Evolutionary conservation across 1,284 basidiomycete species (phyloP).

Genomic region (Leccinum subrobustum): DNA sequence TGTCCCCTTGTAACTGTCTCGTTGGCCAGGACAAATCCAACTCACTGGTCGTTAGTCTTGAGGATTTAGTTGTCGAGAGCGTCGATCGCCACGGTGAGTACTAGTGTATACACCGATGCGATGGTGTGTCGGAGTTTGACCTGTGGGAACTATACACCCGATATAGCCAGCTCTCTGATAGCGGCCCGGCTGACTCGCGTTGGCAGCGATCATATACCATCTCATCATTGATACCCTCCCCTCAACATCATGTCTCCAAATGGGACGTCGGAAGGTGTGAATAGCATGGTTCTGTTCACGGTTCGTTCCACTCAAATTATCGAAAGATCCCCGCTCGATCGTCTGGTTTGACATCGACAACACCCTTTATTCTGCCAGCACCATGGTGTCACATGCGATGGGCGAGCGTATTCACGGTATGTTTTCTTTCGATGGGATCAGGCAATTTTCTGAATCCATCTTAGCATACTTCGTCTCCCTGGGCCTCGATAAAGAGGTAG

Average conservation of each 20-base stretch:
- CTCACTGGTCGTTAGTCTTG: conserved; percentile 42
- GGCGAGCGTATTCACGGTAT: conserved; percentile 73
- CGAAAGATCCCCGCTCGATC: conserved; percentile 47
- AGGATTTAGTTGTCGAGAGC: conserved; percentile 36
- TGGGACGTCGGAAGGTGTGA: conserved; percentile 26
- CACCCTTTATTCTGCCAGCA: conserved; percentile 76
- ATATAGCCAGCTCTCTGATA: conserved; percentile 5
- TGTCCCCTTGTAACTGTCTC: neutral
- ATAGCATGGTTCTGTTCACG: neutral
- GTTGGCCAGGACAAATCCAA: conserved; percentile 21
- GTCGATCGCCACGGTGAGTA: conserved; percentile 23
- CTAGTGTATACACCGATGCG: conserved; percentile 6
- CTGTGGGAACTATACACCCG: conserved; percentile 26
- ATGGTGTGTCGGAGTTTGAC: conserved; percentile 29
- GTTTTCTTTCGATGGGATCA: conserved; percentile 9
- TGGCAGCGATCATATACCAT: neutral
- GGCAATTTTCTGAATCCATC: neutral
- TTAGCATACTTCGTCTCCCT: conserved; percentile 75
- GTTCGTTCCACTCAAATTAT: conserved; percentile 7
- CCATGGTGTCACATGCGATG: conserved; percentile 81
- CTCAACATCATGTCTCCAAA: conserved; percentile 21
- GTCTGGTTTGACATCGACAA: conserved; percentile 89
- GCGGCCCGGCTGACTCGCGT: neutral
- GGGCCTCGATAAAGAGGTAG: conserved; percentile 68
- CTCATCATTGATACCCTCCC: conserved; percentile 26